Conservation (phyloP, 2,329 filamentous ascomycete species). For the Lanzia echinophila region DNA sequence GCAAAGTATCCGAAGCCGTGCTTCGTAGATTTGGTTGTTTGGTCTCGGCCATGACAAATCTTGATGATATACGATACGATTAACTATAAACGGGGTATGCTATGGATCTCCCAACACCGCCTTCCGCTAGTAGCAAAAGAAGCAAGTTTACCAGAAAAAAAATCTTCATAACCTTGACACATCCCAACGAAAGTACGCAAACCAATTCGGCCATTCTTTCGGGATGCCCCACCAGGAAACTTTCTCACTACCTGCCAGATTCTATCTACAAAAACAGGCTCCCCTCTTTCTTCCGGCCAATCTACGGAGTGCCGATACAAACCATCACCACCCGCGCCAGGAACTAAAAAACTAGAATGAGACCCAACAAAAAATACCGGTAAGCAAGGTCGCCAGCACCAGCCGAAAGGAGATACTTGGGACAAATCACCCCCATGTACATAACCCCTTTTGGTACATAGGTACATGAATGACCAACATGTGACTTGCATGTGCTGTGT, state of each 20-base stretch:
- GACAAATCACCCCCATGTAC: background rate
- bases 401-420: too few relatives aligned
- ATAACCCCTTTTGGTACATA: background rate
- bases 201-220: slow-evolving; percentile 1
- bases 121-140: too few relatives aligned
- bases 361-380: too few relatives aligned
- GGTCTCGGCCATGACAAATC: too few relatives aligned
- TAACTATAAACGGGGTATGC: too few relatives aligned
- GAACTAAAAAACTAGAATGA: background rate
- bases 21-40: too few relatives aligned
- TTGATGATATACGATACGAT: too few relatives aligned
- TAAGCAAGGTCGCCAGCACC: too few relatives aligned
- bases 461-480: background rate
- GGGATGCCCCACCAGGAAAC: background rate
- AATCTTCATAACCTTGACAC: too few relatives aligned
- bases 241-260: background rate
- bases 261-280: background rate
- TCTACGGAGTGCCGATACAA: background rate
- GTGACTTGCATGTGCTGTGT: background rate
- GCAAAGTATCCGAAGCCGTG: too few relatives aligned
- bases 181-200: background rate
- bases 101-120: too few relatives aligned
- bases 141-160: too few relatives aligned
- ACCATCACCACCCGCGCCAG: background rate
- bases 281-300: background rate